Evolutionary conservation across 805 yeast species (phyloP), one percentile per base, ranked within the genome.

Genomic region (Saccharomyces eubayanus): DNA sequence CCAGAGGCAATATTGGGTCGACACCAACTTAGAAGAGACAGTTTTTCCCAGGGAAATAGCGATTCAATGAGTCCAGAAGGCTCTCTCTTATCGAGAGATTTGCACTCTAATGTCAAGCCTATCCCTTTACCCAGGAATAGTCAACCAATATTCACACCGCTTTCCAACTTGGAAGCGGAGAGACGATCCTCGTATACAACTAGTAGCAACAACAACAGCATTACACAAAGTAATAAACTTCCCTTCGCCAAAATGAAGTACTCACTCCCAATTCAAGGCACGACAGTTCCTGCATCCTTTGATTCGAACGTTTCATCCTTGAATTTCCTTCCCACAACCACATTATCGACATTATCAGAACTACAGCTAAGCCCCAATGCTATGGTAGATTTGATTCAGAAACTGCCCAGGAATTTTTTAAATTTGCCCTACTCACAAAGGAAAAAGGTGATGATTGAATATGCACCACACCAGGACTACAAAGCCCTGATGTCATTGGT

Each of bases 371-470:
- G 51, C 6, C 59, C 65, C 4, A 68, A 62, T 24, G 72, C 69
- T 30, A 67, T 72, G 9, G 62, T 62, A n/a, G 55, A 62, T 16
- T 50, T 74, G 8, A 62, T 70, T 14, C 62, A 60, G 3, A 61
- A 64, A 50, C 62, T 82, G 24, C 87, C 87, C 0, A 66, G 73
- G 0, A 76, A 81, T 60, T 83, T 82, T 61, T 70, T 74, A 53
- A 78, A 76, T 27, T 68, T 81, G 55, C 86, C 87, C 0, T 82
- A 82, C 62, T 80, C 86, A 1, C 84, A 80, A 59, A 70, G 89
- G 51, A 78, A 80, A 53, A 80, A 73, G 57, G 55, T 72, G 2
- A 53, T 74, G 54, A 48, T 65, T 12, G 72, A 71, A 16, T 45
- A 71, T n/a, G 63, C 71, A 16, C 77, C 77, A 8, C 60, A 64